phyloP scores from a whole-genome alignment of 1,139 yeast species.

The Protomyces inouyei region DNA sequence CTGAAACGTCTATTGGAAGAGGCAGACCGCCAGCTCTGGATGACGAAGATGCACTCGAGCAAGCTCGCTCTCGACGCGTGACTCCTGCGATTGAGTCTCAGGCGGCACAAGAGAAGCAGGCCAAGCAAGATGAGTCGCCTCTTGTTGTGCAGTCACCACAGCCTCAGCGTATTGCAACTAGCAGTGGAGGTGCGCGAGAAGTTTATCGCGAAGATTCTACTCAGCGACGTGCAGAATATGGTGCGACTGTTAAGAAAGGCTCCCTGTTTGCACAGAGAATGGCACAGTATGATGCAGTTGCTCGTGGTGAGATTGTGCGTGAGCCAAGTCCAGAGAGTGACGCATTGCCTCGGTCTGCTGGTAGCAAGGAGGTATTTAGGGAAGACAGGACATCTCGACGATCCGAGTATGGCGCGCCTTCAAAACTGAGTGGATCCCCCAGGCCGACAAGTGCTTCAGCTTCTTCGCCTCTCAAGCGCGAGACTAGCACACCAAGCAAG shows the following conservation, averaged over 20 bases:
- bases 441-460: not conserved
- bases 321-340: not conserved
- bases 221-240: constrained; percentile 20
- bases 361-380: not conserved
- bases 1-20: not conserved
- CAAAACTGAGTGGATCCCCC: not conserved
- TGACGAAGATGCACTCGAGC: constrained; percentile 20
- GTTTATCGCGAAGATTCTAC: constrained; percentile 17
- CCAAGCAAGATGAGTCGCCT: not conserved
- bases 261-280: not conserved
- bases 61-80: constrained; percentile 15
- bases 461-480: not conserved
- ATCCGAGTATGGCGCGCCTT: constrained; percentile 1
- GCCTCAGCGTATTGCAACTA: constrained; percentile 4
- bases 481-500: not conserved
- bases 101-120: not conserved
- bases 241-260: not conserved
- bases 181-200: constrained; percentile 3
- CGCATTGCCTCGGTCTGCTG: not conserved
- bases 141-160: constrained; percentile 2
- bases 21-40: constrained; percentile 14
- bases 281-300: not conserved
- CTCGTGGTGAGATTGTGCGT: not conserved
- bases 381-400: not conserved
- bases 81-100: constrained; percentile 20